phyloP scores from a whole-genome alignment of 2,329 filamentous ascomycete species.

The Apiospora hydei region DNA sequence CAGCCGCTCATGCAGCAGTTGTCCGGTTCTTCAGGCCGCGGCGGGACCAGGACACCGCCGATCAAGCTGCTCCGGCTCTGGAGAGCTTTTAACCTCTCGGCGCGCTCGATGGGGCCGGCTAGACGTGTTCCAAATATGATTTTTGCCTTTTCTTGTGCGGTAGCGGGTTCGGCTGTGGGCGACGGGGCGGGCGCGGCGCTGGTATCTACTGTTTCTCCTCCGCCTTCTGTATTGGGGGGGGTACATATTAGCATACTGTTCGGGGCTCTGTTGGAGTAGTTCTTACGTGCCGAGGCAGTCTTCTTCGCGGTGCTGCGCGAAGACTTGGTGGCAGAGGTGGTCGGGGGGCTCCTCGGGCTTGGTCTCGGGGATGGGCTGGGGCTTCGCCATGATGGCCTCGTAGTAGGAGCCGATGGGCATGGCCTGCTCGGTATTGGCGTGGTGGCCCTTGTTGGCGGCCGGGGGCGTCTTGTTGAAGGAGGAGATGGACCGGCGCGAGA shows the following conservation, averaged over 20 bases:
- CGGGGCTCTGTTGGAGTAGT: conserved; percentile 18
- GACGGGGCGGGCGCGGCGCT: conserved; percentile 25
- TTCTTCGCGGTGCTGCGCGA: conserved; percentile 37
- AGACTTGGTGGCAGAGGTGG: conserved; percentile 44
- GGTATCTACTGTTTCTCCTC: conserved; percentile 28
- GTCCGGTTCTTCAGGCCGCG: conserved; percentile 86
- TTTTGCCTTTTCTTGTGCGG: conserved; percentile 61
- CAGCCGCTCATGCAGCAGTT: conserved; percentile 99
- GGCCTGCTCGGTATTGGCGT: conserved; percentile 46
- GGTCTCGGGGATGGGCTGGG: conserved; percentile 48
- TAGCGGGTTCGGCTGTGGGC: conserved; percentile 50
- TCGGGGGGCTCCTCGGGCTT: conserved; percentile 56
- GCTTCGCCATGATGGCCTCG: conserved; percentile 59
- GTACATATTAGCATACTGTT: conserved; percentile 24
- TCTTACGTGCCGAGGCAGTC: conserved; percentile 36
- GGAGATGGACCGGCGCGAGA: conserved; percentile 36
- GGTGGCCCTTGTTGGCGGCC: conserved; percentile 32
- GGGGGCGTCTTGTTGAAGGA: conserved; percentile 36
- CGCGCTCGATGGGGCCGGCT: conserved; percentile 74
- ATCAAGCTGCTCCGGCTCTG: conserved; percentile 68
- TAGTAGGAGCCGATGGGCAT: conserved; percentile 66
- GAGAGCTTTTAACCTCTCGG: conserved; percentile 64
- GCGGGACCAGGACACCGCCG: conserved; percentile 83
- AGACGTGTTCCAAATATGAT: conserved; percentile 85
- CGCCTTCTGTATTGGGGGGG: conserved; percentile 11